Evolutionary conservation across 768 basidiomycete species (phyloP), one percentile per base, ranked within the genome.

Genomic region (Arthromyces matolae): DNA sequence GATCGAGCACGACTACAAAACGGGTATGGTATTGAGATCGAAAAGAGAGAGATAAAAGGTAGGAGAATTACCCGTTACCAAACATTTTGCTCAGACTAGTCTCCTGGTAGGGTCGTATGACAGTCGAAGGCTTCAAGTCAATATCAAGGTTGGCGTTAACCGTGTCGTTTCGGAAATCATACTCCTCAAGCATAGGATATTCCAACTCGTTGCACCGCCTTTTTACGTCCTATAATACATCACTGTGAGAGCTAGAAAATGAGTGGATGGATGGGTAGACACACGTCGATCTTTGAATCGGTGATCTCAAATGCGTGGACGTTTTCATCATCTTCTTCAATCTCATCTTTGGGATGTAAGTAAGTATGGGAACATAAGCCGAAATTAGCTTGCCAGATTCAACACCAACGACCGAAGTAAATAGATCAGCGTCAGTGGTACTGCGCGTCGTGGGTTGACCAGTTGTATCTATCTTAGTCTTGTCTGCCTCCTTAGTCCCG

Each of bases 1-100:
- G 93, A 96, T 46, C 96, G 82, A 37, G 96, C 96, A 63, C 96
- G 94, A 41, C 94, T 94, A 8, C 29, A n/a, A 55, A 57, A 50
- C 23, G 53, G 57, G 35, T 12, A 24, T 16, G 23, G 37, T 36
- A 49, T 47, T 43, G 39, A 32, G 37, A 24, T 51, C 39, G 39
- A 45, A 41, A 18, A 40, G 34, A 36, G 37, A 39, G 49, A 45
- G 4, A 16, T 28, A 28, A 25, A 52, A 32, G 34, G 22, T 33
- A 22, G 18, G 54, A 42, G 50, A 13, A 52, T 45, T 66, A 93
- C 90, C 93, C 96, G 65, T 99, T 98, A 44, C 96, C 95, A 67
- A 99, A 99, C 96, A 99, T 99, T 71, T 99, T 99, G 56, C 92
- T 93, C 34, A 99, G 72, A 63, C 90, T 93, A 44, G 96, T 99